Evolutionary conservation across 129 eudicot species (phyloP).

Genomic region (Scalesia atractyloides): DNA sequence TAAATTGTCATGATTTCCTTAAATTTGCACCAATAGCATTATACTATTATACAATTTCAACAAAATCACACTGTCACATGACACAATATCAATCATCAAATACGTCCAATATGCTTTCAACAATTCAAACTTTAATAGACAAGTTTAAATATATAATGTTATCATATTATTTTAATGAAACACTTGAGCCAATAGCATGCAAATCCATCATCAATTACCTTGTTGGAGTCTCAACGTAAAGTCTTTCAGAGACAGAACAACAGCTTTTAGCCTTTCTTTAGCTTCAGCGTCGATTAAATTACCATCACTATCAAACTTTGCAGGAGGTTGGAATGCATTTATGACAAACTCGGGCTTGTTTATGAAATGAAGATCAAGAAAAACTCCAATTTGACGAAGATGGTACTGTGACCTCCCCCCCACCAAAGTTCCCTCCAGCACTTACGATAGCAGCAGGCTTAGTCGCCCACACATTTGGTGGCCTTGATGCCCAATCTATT

Average conservation of each 20-base stretch:
- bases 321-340: slow-evolving; percentile 56
- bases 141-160: neutral
- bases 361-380: slow-evolving; percentile 78
- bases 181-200: slow-evolving; percentile 1
- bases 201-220: slow-evolving; percentile 18
- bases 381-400: slow-evolving; percentile 83
- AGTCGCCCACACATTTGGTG: slow-evolving; percentile 89
- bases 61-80: neutral
- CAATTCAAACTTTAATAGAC: neutral
- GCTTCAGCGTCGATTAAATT: slow-evolving; percentile 58
- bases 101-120: slow-evolving; percentile 6
- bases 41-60: neutral
- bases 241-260: slow-evolving; percentile 50
- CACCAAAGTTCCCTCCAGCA: slow-evolving; percentile 76
- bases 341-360: slow-evolving; percentile 76
- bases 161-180: neutral
- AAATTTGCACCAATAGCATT: neutral
- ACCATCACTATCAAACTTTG: slow-evolving; percentile 75
- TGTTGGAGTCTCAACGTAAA: slow-evolving; percentile 55
- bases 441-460: slow-evolving; percentile 87
- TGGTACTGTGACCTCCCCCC: slow-evolving; percentile 74
- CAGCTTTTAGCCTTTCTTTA: slow-evolving; percentile 47
- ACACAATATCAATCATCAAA: neutral
- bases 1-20: neutral
- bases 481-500: slow-evolving; percentile 91